Percentiles rank a stretch among this genome's conserved stretches.
phyloP scores from a whole-genome alignment of 2,329 filamentous ascomycete species.

The Calonectria pteridis region DNA sequence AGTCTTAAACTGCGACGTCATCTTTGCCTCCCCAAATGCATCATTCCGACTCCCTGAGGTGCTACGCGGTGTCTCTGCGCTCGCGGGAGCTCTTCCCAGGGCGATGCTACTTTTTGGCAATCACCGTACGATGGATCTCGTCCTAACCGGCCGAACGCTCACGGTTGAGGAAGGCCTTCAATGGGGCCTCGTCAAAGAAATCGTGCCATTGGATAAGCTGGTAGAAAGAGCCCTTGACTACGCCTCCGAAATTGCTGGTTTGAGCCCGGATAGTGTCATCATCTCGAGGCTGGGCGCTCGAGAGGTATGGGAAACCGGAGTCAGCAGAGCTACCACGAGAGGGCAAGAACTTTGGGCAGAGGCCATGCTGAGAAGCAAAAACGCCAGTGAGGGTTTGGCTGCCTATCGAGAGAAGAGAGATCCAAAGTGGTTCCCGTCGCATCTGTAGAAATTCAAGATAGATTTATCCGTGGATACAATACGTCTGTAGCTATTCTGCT shows the following conservation, averaged over 20 bases:
- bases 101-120: conserved; percentile 50
- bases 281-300: conserved; percentile 48
- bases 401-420: conserved; percentile 49
- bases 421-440: conserved; percentile 46
- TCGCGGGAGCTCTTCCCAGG: conserved; percentile 69
- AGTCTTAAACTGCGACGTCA: conserved; percentile 64
- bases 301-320: conserved; percentile 51
- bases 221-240: conserved; percentile 47
- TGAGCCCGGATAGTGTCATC: conserved; percentile 51
- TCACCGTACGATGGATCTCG: conserved; percentile 50
- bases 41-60: conserved; percentile 70
- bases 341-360: conserved; percentile 48
- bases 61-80: conserved; percentile 67
- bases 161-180: conserved; percentile 44
- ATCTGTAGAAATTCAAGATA: conserved; percentile 37
- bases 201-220: conserved; percentile 46
- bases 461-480: neutral
- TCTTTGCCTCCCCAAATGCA: conserved; percentile 65
- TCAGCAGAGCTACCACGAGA: conserved; percentile 50
- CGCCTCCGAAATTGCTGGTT: conserved; percentile 45
- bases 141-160: conserved; percentile 45
- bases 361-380: conserved; percentile 46
- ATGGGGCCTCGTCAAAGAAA: conserved; percentile 48
- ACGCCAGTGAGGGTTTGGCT: conserved; percentile 44
- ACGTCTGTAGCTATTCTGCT: neutral